These are phyloP conservation scores for Colletotrichum sp. DNA, from an alignment of 2,329 filamentous ascomycete genomes.

Conservation along the genomic window DNA sequence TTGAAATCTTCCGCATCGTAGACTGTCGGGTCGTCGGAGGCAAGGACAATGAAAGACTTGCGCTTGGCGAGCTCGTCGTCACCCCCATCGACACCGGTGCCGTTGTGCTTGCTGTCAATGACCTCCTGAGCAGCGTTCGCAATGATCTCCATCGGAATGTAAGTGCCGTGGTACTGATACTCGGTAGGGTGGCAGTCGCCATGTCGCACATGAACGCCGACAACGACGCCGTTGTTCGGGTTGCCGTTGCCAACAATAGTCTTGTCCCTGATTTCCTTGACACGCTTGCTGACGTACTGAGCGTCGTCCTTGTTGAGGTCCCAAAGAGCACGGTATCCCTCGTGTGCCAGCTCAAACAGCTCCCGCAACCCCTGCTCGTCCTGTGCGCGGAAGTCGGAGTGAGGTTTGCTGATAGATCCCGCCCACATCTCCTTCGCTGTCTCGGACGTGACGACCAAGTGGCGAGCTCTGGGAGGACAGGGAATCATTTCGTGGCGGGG, in stretches of 20 bases:
- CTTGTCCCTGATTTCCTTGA: constrained; percentile 58
- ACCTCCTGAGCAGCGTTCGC: constrained; percentile 62
- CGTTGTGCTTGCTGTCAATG: constrained; percentile 54
- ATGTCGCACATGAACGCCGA: constrained; percentile 81
- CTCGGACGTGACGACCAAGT: constrained; percentile 75
- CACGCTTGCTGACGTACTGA: constrained; percentile 66
- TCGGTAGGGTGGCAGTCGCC: constrained; percentile 81
- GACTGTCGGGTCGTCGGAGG: constrained; percentile 82
- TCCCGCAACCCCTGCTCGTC: constrained; percentile 48
- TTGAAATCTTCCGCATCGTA: constrained; percentile 70
- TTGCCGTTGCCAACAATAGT: constrained; percentile 46
- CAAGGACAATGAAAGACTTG: constrained; percentile 64
- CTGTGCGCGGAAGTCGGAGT: constrained; percentile 58
- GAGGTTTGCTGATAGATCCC: constrained; percentile 50
- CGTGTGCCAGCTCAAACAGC: constrained; percentile 71
- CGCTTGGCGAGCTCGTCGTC: constrained; percentile 40
- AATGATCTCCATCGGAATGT: constrained; percentile 77
- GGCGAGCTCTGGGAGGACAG: constrained; percentile 76
- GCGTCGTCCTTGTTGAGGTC: constrained; percentile 69
- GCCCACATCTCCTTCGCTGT: constrained; percentile 72
- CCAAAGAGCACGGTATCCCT: constrained; percentile 78
- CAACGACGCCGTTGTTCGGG: constrained; percentile 55
- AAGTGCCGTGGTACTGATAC: constrained; percentile 77
- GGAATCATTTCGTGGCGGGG: constrained; percentile 79
- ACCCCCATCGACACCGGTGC: constrained; percentile 35